Base-by-base conservation (phyloP, 371 early-diverging fungal species). In the Mortierella sp. region DNA sequence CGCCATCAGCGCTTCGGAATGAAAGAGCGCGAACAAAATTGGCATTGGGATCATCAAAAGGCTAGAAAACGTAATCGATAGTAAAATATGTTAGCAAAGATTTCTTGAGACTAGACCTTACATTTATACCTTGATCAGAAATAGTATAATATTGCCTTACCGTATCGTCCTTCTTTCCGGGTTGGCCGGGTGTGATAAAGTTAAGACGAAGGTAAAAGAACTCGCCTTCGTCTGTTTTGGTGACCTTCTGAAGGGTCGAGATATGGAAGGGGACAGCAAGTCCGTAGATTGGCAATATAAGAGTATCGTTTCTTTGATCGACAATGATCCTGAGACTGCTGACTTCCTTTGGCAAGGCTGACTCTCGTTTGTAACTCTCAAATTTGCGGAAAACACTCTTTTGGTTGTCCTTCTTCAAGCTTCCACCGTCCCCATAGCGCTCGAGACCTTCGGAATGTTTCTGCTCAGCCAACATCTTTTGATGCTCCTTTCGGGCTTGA, bases 211-310 rank as follows among this genome's bases (percentile, higher is more conserved):
- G 87, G 84, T 96, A 94, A n/a, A 94, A 91, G 71, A 88, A 94
- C 36, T 97, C 97, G 48, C 96, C 96, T 88, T 99, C 99, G 64
- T 98, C 99, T 55, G 91, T 94, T 84, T 99, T 97, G 84, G 95
- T 94, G 7, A 95, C 94, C 82, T 96, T 99, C 77, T 99, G 99
- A 41, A 99, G 85, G 0, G 96, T 96, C 16, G 96, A 94, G 61
- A 99, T 95, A 86, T 99, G 99, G 92, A 99, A 99, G 24, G 99
- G 99, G 4, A 99, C 99, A 0, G 98, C 94, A 83, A 95, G 92
- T 41, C 98, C 98, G 76, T 97, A 96, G 47, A 99, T 94, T 4
- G 99, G 99, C 36, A 99, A 86, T 58, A 99, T 91, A 63, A 99
- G 89, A 10, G 97, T 88, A 61, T 97, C 95, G 43, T 89, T 92